Evolutionary conservation across 2,329 filamentous ascomycete species (phyloP).

Genomic region (Aureobasidium namibiae): DNA sequence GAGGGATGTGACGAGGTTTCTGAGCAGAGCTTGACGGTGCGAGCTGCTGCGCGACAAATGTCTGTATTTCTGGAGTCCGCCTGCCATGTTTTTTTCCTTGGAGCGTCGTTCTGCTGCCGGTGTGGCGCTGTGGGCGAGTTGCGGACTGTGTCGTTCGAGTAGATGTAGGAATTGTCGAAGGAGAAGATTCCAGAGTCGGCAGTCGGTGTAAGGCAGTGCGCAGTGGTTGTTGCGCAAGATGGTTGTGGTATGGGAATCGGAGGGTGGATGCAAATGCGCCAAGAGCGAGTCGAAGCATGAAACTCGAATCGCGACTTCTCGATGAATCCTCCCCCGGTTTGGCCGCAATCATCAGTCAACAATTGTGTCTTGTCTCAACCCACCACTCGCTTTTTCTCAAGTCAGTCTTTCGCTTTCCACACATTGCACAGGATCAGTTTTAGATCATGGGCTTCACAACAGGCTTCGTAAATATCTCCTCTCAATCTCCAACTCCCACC

Average conservation of each 20-base stretch:
- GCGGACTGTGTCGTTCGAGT: not conserved
- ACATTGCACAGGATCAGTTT: not conserved
- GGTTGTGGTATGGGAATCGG: not conserved
- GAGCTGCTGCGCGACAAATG: constrained; percentile 78
- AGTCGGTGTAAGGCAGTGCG: not conserved
- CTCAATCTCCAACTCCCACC: not conserved
- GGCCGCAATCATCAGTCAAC: constrained; percentile 1
- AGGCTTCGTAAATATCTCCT: constrained; percentile 35
- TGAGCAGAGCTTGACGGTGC: constrained; percentile 84
- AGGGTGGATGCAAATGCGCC: not conserved
- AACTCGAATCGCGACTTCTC: not conserved
- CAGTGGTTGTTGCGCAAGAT: not conserved
- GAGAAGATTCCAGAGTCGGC: not conserved
- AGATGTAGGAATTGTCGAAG: no score
- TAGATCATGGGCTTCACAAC: constrained; percentile 43
- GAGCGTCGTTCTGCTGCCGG: not conserved
- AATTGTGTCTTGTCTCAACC: not conserved
- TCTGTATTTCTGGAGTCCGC: constrained; percentile 78
- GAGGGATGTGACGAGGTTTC: constrained; percentile 91
- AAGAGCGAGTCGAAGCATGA: not conserved
- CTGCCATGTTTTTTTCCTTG: constrained; percentile 59
- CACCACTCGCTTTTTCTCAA: not conserved
- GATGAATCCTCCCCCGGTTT: not conserved
- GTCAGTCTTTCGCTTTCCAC: not conserved
- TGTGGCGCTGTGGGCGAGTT: not conserved